phyloP scores from a whole-genome alignment of 2,329 filamentous ascomycete genomes.

The Colletotrichum sp. region DNA sequence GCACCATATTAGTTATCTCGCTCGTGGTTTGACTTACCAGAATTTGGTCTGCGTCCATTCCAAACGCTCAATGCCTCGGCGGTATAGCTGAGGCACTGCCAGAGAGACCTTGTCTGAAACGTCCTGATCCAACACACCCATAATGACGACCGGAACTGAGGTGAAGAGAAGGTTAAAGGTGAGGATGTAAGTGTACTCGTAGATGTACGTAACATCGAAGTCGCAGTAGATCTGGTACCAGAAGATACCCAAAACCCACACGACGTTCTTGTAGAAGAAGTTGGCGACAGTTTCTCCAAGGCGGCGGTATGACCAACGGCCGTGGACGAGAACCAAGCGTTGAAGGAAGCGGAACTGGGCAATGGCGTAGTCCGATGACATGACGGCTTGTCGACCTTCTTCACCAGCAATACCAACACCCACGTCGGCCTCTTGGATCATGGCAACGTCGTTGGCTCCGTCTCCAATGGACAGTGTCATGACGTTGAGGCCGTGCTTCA shows the following conservation, averaged over 20 bases:
- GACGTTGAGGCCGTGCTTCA: constrained; percentile 92
- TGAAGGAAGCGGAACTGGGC: constrained; percentile 92
- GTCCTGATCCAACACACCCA: constrained; percentile 97
- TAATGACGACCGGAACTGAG: constrained; percentile 90
- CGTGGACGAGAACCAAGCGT: constrained; percentile 85
- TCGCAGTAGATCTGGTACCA: constrained; percentile 97
- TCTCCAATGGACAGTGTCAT: constrained; percentile 95
- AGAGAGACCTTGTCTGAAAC: constrained; percentile 93
- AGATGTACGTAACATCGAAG: constrained; percentile 95
- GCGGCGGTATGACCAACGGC: constrained; percentile 94
- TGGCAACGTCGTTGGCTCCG: constrained; percentile 94
- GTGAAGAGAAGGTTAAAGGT: constrained; percentile 98
- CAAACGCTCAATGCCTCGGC: constrained; percentile 90
- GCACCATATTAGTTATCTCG: neutral
- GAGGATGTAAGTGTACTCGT: constrained; percentile 97
- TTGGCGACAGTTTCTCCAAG: constrained; percentile 94
- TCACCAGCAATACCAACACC: constrained; percentile 94
- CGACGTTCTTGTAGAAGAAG: constrained; percentile 99
- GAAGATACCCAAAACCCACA: constrained; percentile 96
- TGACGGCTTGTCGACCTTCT: constrained; percentile 89
- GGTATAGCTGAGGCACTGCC: constrained; percentile 93
- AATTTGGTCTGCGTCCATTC: constrained; percentile 98
- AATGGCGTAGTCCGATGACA: constrained; percentile 96
- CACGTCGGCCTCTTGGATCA: constrained; percentile 98
- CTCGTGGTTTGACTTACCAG: constrained; percentile 68